Evolutionary conservation across 1,139 yeast species (phyloP), one percentile per base, ranked within the genome.

Genomic region (Candida glucosophila): DNA sequence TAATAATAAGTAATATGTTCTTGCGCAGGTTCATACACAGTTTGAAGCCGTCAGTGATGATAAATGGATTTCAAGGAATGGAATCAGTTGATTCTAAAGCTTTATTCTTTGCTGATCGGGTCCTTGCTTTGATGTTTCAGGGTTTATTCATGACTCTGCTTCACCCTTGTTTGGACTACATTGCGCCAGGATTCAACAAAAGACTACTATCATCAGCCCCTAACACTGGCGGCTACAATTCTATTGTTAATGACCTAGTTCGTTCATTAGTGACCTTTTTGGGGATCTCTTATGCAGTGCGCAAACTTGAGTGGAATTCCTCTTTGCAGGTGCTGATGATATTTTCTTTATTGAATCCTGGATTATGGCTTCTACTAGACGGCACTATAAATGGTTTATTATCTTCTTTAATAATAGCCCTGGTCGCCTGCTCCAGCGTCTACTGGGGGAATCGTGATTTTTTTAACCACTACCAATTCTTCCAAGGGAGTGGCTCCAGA

Each of bases 201-300:
- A 33, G 60, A 32, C 34, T 54, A 22, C 37, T 54, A 21, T 44
- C 55, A 4, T 53, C 58, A 4, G 52, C 52, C 27, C 59, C 59
- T 2, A 48, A 57, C 31, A n/a, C n/a, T n/a, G 39, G 50, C 9
- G 41, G 40, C 16, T 39, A 41, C 27, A 45, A 57, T 24, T 53
- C 51, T 29, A 37, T 61, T 23, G 36, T 54, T 19, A 61, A 54
- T 36, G 71, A 64, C 34, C 47, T 58, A 19, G 33, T 64, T 19
- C 67, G 94, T 34, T 70, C 82, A 20, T 59, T 72, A 26, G 76
- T 83, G 25, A 86, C 93, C 5, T 73, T 86, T 41, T 55, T 86
- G 34, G 96, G 96, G 3, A 73, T 88, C 15, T 71, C 83, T 6
- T 86, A 82, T 44, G 94, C 93, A 13, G 70, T 86, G 23, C 70